A percentile compares a stretch with the other conserved stretches of the same genome.
phyloP scores from a whole-genome alignment of 306 rosid species.

The Quercus agrifolia region DNA sequence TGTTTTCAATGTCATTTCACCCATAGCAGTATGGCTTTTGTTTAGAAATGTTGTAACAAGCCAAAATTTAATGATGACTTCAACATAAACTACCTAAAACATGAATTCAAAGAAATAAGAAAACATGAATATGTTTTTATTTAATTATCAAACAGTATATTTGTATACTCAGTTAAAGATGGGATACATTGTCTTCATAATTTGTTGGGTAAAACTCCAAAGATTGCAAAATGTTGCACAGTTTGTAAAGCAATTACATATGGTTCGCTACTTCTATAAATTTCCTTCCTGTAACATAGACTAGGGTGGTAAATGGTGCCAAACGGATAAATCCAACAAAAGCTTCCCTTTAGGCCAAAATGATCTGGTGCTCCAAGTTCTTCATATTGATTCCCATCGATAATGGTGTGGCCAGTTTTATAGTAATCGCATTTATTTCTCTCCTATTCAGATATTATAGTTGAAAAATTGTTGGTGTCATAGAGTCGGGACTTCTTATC shows the following conservation, averaged over 20 bases:
- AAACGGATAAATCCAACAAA: no score
- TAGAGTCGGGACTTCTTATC: not conserved
- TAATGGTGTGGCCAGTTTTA: not conserved
- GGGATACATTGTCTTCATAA: not conserved
- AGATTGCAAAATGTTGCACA: not conserved
- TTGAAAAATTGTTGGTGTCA: not conserved
- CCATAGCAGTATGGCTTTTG: not conserved
- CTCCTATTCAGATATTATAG: conserved; percentile 7
- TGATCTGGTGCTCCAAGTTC: not conserved
- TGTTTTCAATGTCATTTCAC: not conserved
- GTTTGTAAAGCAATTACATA: not conserved
- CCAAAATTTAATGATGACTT: not conserved
- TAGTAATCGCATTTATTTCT: not conserved
- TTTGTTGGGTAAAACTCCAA: not conserved
- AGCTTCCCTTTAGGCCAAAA: no score
- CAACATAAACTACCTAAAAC: not conserved
- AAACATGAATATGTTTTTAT: not conserved
- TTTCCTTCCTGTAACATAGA: no score
- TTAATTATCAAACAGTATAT: not conserved
- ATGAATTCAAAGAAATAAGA: no score
- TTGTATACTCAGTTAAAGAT: not conserved
- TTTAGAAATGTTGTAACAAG: not conserved
- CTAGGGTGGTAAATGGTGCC: no score
- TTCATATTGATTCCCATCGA: not conserved
- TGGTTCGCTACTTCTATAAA: not conserved